Base-by-base conservation (phyloP, 768 basidiomycete genomes). In the Auricularia cornea region DNA sequence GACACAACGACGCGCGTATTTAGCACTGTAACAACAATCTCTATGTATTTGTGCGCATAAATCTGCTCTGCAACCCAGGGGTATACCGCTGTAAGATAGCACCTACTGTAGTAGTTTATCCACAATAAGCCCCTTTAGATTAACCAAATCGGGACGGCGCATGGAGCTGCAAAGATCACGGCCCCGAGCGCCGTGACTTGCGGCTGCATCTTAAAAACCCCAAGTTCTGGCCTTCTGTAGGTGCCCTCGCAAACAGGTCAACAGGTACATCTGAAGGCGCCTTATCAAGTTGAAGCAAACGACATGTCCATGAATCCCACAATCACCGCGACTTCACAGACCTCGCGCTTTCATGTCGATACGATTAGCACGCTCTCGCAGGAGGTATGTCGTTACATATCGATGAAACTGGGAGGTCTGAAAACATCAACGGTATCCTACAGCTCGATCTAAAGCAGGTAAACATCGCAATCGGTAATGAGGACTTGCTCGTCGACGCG, bases 371-470 rank as follows among this genome's bases (percentile, higher is more conserved):
- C 76, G 29, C 41, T 65, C 2, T 68, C 66, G 1, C 65, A 62
- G 35, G 78, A 65, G 64, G 64, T 65, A 18, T n/a, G 3, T 28
- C 40, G n/a, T 14, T 33, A 30, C 18, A 20, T 57, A 26, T 57
- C 30, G n/a, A n/a, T n/a, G n/a, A n/a, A n/a, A n/a, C n/a, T n/a
- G n/a, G n/a, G n/a, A n/a, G n/a, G n/a, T n/a, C n/a, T n/a, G n/a
- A n/a, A n/a, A 18, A 48, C 20, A 48, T 28, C 26, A 26, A 57
- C 28, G 8, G 6, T 57, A 29, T 41, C 20, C 14, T 23, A 28
- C 26, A 84, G 64, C 76, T 87, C 41, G 85, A 87, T 64, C 72
- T 87, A 26, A 79, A 82, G 56, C 80, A 76, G 56, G 80, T 88
- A 10, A 78, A 75, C 29, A 74, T 87, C 33, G 72, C 79, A 18